These are phyloP conservation scores for Irpex sp. DNA, from an alignment of 1,284 basidiomycete species.

Conservation along the genomic window DNA sequence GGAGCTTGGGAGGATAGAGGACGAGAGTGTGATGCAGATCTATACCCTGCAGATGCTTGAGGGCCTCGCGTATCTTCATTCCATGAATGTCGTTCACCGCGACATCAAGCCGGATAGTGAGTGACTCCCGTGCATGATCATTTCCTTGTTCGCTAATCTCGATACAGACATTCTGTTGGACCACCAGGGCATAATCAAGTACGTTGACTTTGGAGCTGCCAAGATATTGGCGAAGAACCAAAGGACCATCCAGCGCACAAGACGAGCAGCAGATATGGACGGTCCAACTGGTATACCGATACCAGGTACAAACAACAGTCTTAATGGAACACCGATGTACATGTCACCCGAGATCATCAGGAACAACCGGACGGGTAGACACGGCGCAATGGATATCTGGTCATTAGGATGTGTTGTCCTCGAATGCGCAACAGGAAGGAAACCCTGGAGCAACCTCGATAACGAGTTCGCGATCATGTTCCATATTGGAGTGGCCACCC, in stretches of 20 bases:
- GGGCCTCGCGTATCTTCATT: slow-evolving; percentile 92
- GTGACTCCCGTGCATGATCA: slow-evolving; percentile 28
- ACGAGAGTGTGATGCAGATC: slow-evolving; percentile 93
- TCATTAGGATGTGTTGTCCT: slow-evolving; percentile 94
- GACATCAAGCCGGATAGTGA: slow-evolving; percentile 99
- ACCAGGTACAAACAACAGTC: slow-evolving; percentile 71
- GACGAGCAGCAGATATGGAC: slow-evolving; percentile 39
- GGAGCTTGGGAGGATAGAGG: slow-evolving; percentile 94
- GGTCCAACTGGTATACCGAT: slow-evolving; percentile 33
- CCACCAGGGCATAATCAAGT: slow-evolving; percentile 93
- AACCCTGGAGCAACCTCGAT: slow-evolving; percentile 98
- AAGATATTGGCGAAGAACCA: slow-evolving; percentile 96
- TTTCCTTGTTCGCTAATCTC: background rate
- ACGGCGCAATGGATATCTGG: slow-evolving; percentile 99
- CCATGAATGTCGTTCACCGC: slow-evolving; percentile 89
- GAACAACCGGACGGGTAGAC: slow-evolving; percentile 79
- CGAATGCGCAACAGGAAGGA: slow-evolving; percentile 93
- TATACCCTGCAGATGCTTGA: slow-evolving; percentile 98
- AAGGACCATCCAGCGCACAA: slow-evolving; percentile 79
- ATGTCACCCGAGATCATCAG: slow-evolving; percentile 99
- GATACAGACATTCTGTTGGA: slow-evolving; percentile 90
- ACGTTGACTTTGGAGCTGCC: slow-evolving; percentile 98
- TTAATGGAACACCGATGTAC: slow-evolving; percentile 99
- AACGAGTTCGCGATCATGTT: slow-evolving; percentile 99
- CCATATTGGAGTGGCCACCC: slow-evolving; percentile 96